Conservation (phyloP, 495 filamentous ascomycete genomes). For the Terfezia claveryi region DNA sequence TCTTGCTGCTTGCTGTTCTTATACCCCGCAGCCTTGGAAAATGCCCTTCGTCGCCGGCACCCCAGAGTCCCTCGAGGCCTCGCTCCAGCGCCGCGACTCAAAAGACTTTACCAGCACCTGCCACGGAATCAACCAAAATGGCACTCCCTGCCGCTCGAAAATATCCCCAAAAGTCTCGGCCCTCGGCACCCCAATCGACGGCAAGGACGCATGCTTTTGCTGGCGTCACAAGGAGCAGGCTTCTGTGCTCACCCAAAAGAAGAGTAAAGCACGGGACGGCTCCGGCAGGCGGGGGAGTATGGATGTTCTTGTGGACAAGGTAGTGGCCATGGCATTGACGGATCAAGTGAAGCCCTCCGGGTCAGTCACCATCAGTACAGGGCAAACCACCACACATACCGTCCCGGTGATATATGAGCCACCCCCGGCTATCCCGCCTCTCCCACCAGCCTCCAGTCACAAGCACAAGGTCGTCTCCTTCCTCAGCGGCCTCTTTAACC, state of each 20-base stretch:
- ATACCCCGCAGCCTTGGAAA: slow-evolving; percentile 1
- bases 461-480: slow-evolving; percentile 6
- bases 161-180: slow-evolving; percentile 18
- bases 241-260: slow-evolving; percentile 37
- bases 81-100: slow-evolving; percentile 52
- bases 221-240: slow-evolving; percentile 92
- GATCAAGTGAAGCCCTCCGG: neutral
- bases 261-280: slow-evolving; percentile 26
- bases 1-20: no score
- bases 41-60: slow-evolving; percentile 70
- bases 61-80: slow-evolving; percentile 42
- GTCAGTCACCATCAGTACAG: neutral
- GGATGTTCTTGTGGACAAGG: slow-evolving; percentile 20
- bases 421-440: neutral
- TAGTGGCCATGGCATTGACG: slow-evolving; percentile 9
- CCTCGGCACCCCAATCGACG: slow-evolving; percentile 21
- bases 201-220: slow-evolving; percentile 46
- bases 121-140: slow-evolving; percentile 55
- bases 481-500: slow-evolving; percentile 19
- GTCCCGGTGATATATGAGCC: neutral
- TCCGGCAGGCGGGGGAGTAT: slow-evolving; percentile 32
- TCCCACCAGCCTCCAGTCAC: neutral
- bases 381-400: neutral
- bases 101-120: slow-evolving; percentile 71
- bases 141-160: slow-evolving; percentile 41